These are phyloP conservation scores for Lepiota subincarnata DNA, from an alignment of 768 basidiomycete species.

Conservation along the genomic window DNA sequence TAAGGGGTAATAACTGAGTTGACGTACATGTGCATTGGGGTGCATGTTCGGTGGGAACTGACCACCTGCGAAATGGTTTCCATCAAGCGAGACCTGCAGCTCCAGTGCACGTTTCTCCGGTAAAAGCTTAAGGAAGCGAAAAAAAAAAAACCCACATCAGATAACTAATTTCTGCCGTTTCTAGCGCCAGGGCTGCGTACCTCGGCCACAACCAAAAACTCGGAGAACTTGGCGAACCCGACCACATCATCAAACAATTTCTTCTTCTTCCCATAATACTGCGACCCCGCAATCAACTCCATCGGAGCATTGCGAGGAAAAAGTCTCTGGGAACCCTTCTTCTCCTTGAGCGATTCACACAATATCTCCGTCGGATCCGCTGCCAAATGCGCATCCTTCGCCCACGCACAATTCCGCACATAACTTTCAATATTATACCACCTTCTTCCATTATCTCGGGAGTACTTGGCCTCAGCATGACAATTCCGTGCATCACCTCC, in stretches of 20 bases:
- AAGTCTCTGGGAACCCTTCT: slow-evolving; percentile 70
- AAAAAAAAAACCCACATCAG: background rate
- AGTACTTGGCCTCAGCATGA: slow-evolving; percentile 70
- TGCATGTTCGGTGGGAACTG: slow-evolving; percentile 89
- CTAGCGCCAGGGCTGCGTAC: slow-evolving; percentile 37
- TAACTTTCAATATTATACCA: slow-evolving; percentile 84
- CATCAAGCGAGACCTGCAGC: slow-evolving; percentile 91
- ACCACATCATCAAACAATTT: slow-evolving; percentile 85
- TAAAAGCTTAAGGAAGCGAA: slow-evolving; percentile 54
- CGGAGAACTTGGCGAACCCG: slow-evolving; percentile 95
- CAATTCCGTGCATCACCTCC: slow-evolving; percentile 44
- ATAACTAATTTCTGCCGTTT: background rate
- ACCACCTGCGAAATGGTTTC: slow-evolving; percentile 77
- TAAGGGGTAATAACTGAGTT: background rate
- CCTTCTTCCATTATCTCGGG: slow-evolving; percentile 67
- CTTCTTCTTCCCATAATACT: slow-evolving; percentile 67
- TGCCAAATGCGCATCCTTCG: slow-evolving; percentile 69
- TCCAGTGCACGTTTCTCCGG: slow-evolving; percentile 58
- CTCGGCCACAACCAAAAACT: slow-evolving; percentile 94
- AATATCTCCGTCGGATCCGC: slow-evolving; percentile 87
- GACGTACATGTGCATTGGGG: slow-evolving; percentile 81
- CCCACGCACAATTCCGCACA: slow-evolving; percentile 91
- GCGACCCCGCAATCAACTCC: slow-evolving; percentile 71
- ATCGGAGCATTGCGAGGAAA: slow-evolving; percentile 61
- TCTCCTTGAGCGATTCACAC: slow-evolving; percentile 84